phyloP scores from a whole-genome alignment of 371 early-diverging fungal species.

The Mucor indicus region DNA sequence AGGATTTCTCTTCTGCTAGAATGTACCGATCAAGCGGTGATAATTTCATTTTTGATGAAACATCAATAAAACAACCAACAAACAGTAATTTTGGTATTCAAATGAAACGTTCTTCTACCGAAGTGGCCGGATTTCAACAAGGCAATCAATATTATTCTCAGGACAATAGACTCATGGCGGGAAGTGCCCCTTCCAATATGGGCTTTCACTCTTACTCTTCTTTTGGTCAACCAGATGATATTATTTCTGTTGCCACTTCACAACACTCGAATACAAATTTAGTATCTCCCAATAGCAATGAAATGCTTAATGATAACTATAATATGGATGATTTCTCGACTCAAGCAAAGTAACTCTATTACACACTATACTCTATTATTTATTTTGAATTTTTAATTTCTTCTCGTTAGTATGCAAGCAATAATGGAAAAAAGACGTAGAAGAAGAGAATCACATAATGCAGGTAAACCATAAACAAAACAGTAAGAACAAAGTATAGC shows the following conservation, averaged over 20 bases:
- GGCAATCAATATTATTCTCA: not conserved
- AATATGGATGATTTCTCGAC: slow-evolving; percentile 9
- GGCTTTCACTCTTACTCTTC: slow-evolving; percentile 12
- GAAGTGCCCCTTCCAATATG: slow-evolving; percentile 21
- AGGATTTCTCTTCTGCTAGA: too few species aligned
- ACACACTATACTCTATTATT: not conserved
- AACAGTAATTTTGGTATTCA: slow-evolving; percentile 11
- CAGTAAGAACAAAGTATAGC: too few species aligned
- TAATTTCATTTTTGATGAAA: slow-evolving; percentile 8
- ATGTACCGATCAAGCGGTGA: too few species aligned
- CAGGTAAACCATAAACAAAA: slow-evolving; percentile 49
- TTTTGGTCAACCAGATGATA: slow-evolving; percentile 14
- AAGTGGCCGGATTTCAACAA: not conserved
- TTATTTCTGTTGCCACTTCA: slow-evolving; percentile 16
- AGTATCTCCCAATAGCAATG: not conserved
- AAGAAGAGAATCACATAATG: slow-evolving; percentile 94
- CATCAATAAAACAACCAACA: slow-evolving; percentile 3
- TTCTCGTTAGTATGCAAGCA: slow-evolving; percentile 31
- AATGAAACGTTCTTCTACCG: slow-evolving; percentile 22
- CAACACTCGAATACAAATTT: slow-evolving; percentile 3
- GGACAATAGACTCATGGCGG: slow-evolving; percentile 9
- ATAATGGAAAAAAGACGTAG: slow-evolving; percentile 83
- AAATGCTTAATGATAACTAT: slow-evolving; percentile 4
- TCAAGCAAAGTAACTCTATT: slow-evolving; percentile 21
- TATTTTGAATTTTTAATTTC: slow-evolving; percentile 3